Base-by-base conservation (phyloP, 2,329 filamentous ascomycete genomes). In the Epichloe festucae region DNA sequence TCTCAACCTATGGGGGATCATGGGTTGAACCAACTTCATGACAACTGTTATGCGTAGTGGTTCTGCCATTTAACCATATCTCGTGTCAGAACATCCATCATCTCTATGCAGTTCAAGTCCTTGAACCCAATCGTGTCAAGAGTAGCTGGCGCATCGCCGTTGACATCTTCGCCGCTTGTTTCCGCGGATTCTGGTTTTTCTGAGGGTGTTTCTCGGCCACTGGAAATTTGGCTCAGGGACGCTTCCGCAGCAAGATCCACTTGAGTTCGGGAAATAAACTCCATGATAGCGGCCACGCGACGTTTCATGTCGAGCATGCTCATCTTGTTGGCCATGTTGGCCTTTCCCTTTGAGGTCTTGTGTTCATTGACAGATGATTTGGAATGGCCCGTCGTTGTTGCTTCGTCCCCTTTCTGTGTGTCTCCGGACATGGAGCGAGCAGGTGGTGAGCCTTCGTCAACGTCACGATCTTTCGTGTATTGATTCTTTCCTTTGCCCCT, bases 281-380 rank as follows among this genome's bases (percentile, higher is more conserved):
- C 89, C 53, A 95, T 76, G 63, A 96, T 94, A 19, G 80, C 85
- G 4, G 86, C 80, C 5, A 90, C 88, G 10, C 89, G 84, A 57
- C 87, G 81, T 68, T 87, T 88, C 81, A 95, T 89, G 63, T 95
- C 89, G 54, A 84, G 84, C 82, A 94, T 87, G 31, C 83, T 90
- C 52, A 89, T 79, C 65, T 87, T 89, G 58, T 77, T 82, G 65
- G 77, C 78, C 48, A 73, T 72, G 52, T 71, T 59, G 3, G 61
- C 66, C 59, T 78, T 78, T 35, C 71, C 69, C 60, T 79, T 81
- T 53, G 72, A 71, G 58, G 64, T 62, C 46, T 82, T 84, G 57
- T 73, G 67, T 46, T 80, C 74, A 45, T 69, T 64, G 34, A 68
- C 48, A 3, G 56, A 57, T 47, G 55, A 58, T 54, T 65, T 76